Evolutionary conservation across 1,284 basidiomycete species (phyloP).

Genomic region (Waitea zeae): DNA sequence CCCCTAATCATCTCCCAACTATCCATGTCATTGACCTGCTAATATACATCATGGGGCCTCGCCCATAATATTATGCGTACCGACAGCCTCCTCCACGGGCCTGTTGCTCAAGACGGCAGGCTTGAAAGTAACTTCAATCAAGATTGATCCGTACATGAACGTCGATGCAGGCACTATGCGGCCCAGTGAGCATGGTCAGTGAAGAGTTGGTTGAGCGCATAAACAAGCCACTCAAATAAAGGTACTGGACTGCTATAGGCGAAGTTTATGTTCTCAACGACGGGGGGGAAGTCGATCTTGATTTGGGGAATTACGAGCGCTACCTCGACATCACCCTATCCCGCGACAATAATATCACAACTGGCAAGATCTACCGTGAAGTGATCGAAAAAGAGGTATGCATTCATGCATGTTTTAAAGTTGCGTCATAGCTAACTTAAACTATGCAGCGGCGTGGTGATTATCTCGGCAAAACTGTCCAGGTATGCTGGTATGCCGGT

Average conservation of each 20-base stretch:
- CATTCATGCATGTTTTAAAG: slow-evolving; percentile 6
- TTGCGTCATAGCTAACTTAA: background rate
- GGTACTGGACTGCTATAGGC: no score
- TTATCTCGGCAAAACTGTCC: slow-evolving; percentile 95
- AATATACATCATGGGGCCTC: slow-evolving; percentile 12
- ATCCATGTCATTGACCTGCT: slow-evolving; percentile 6
- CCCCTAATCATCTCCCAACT: slow-evolving; percentile 5
- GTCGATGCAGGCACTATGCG: slow-evolving; percentile 99
- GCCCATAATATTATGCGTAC: slow-evolving; percentile 2
- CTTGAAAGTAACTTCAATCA: slow-evolving; percentile 95
- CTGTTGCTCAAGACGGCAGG: slow-evolving; percentile 91
- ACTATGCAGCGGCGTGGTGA: slow-evolving; percentile 70
- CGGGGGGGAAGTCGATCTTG: slow-evolving; percentile 95
- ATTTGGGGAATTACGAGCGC: slow-evolving; percentile 97
- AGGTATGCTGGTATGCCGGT: slow-evolving; percentile 28
- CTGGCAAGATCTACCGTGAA: slow-evolving; percentile 93
- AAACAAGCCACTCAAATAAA: no score
- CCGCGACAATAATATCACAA: slow-evolving; percentile 96
- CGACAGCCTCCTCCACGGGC: slow-evolving; percentile 92
- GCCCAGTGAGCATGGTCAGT: slow-evolving; percentile 90
- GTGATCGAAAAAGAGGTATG: slow-evolving; percentile 95
- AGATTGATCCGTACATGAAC: slow-evolving; percentile 99
- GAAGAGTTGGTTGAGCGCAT: background rate
- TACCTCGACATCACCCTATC: slow-evolving; percentile 92
- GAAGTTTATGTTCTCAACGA: slow-evolving; percentile 99